Evolutionary conservation across 208 protist genomes (phyloP).

Genomic region (Zelonia costaricensis): DNA sequence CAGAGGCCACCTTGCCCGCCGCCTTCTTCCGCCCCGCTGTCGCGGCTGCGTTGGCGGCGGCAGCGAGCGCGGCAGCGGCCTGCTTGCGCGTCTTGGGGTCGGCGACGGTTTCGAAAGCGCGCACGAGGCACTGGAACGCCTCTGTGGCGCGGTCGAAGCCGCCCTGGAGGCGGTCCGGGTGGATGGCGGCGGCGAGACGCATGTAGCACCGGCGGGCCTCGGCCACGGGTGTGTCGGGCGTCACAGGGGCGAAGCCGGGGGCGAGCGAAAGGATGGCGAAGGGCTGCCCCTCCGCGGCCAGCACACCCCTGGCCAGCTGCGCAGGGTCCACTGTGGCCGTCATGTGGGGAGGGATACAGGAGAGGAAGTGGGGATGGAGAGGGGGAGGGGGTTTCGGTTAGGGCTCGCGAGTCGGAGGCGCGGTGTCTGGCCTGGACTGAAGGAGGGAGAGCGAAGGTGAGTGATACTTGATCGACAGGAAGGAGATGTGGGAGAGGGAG

Average conservation of each 20-base stretch:
- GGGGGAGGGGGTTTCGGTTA: not conserved
- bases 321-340: slow-evolving; percentile 30
- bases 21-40: slow-evolving; percentile 1
- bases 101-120: slow-evolving; percentile 78
- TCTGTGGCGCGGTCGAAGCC: slow-evolving; percentile 71
- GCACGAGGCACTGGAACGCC: slow-evolving; percentile 82
- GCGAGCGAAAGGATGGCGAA: slow-evolving; percentile 72
- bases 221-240: slow-evolving; percentile 44
- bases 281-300: slow-evolving; percentile 47
- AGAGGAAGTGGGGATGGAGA: not conserved
- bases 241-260: slow-evolving; percentile 56
- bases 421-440: no score
- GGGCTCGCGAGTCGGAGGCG: no score
- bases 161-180: slow-evolving; percentile 81
- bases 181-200: slow-evolving; percentile 66
- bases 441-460: no score
- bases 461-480: no score
- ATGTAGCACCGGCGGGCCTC: slow-evolving; percentile 86
- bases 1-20: not conserved
- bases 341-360: not conserved
- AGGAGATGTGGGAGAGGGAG: no score
- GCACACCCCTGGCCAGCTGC: slow-evolving; percentile 46
- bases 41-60: not conserved
- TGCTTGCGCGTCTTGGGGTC: slow-evolving; percentile 62
- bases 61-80: slow-evolving; percentile 14